Conservation (phyloP, 495 filamentous ascomycete species). For the Chaetomium cochliodes region DNA sequence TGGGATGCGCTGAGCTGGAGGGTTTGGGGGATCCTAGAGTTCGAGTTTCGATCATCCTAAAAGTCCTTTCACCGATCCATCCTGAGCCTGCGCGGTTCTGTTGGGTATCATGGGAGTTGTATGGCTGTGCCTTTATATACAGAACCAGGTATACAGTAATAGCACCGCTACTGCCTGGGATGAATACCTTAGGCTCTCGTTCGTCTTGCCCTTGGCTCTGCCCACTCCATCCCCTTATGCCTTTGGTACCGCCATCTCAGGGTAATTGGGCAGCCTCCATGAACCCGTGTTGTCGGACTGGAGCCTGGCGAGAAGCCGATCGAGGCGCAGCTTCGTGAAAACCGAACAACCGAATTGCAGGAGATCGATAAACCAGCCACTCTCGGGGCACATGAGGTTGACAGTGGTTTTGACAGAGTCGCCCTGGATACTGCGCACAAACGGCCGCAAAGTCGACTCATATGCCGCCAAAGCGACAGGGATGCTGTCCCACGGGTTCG, state of each 20-base stretch:
- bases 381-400: constrained; percentile 14
- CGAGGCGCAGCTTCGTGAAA: constrained; percentile 4
- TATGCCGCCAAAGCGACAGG: constrained; percentile 25
- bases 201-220: no score
- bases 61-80: no score
- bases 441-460: constrained; percentile 25
- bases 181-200: no score
- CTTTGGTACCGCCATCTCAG: constrained; percentile 12
- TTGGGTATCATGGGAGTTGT: no score
- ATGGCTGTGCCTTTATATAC: no score
- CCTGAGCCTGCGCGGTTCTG: no score
- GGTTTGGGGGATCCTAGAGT: not conserved
- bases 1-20: not conserved
- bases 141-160: no score
- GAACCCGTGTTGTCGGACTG: not conserved
- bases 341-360: constrained; percentile 17
- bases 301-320: constrained; percentile 14
- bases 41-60: no score
- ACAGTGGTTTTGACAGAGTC: not conserved
- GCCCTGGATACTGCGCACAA: constrained; percentile 21
- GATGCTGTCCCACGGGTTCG: constrained; percentile 16
- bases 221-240: no score
- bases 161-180: no score
- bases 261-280: constrained; percentile 31
- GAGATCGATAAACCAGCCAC: constrained; percentile 14